Evolutionary conservation across 73 alveolate species (phyloP).

Genomic region (Paramecium biaurelia): DNA sequence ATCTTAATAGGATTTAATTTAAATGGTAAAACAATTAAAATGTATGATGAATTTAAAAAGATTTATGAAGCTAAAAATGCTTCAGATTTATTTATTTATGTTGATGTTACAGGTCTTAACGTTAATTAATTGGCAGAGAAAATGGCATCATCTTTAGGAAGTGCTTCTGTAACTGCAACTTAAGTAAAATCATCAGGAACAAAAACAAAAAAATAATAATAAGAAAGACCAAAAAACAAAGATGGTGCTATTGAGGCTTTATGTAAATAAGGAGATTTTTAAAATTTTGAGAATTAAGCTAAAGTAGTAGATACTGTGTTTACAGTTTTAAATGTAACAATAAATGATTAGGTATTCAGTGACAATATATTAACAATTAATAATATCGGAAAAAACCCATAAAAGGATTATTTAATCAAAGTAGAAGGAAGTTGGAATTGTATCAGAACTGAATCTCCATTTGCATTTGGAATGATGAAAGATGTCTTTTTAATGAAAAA

Average conservation of each 20-base stretch:
- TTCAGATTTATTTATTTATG: not conserved
- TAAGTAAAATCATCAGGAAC: not conserved
- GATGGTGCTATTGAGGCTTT: conserved; percentile 51
- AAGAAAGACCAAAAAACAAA: not conserved
- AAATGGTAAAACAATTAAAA: not conserved
- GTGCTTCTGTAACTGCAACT: not conserved
- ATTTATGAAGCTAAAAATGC: not conserved
- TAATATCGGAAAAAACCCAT: not conserved
- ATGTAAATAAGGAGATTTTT: not conserved
- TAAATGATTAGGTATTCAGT: not conserved
- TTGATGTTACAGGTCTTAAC: not conserved
- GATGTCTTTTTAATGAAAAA: conserved; percentile 31
- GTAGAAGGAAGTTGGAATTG: not conserved
- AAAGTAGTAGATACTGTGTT: not conserved
- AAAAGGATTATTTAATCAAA: not conserved
- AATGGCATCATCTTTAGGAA: not conserved
- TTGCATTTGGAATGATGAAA: conserved; percentile 54
- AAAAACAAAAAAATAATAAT: not conserved
- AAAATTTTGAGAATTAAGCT: not conserved
- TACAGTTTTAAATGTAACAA: not conserved
- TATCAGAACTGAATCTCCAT: conserved; percentile 4
- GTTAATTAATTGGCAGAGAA: not conserved
- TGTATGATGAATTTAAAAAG: not conserved
- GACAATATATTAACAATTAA: not conserved
- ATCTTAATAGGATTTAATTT: not conserved